Evolutionary conservation across 106 monocot genomes (phyloP), one percentile per base, ranked within the genome.

Genomic region (Acorus calamus): DNA sequence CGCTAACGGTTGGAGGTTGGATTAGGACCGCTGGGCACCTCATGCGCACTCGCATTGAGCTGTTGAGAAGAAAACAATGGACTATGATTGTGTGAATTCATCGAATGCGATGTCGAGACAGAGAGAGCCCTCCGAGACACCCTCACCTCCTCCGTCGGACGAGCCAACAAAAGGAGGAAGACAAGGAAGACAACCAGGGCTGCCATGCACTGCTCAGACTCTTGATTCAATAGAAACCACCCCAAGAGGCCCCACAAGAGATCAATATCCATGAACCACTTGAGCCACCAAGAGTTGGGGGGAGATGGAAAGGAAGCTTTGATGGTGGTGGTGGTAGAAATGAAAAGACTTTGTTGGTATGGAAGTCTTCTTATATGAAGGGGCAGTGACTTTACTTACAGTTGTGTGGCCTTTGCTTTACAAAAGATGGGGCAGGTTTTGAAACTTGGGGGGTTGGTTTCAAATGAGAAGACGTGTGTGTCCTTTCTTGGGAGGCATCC

Each of bases 1-100:
- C 7, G 14, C 56, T 67, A 75, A 62, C 71, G 66, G 67, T 80
- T 80, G 53, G 80, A 75, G 14, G 44, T 66, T 48, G 80, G 80
- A 55, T 79, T 79, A 6, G 79, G 74, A 4, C 79, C 79, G 44
- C 74, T 79, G 66, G 79, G 79, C 50, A 80, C 80, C 59, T 80
- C 80, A 68, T 80, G 80, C 56, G 71, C 72, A 65, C 47, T 57
- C 5, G 55, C 66, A 43, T 67, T 62, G 12, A 76, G 60, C 50
- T 62, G 62, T 13, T 4, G 47, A 59, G 46, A 7, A 42, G 63
- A 44, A 11, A 8, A 8, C 2, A 8, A 4, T 41, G 47, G 14
- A 8, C 47, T 52, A 41, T 14, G 44, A 55, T 58, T 60, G 4
- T 42, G 68, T 44, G 49, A 4, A 46, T 78, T 45, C 68, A 69